Evolutionary conservation across 768 basidiomycete genomes (phyloP).

Genomic region (Boletus edulis): DNA sequence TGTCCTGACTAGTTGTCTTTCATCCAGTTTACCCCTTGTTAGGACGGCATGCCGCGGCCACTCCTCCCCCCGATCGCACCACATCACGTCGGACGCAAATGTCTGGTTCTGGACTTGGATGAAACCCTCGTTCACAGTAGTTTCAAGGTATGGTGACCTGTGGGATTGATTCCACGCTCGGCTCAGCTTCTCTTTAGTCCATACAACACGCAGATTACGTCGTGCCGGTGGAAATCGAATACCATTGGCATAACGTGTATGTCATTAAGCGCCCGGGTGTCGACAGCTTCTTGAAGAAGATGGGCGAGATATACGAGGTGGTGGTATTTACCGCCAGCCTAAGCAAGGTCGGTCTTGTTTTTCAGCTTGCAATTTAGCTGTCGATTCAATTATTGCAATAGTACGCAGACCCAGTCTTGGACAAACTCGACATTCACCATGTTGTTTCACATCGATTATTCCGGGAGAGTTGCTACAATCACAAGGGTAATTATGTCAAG

Average conservation of each 20-base stretch:
- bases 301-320: slow-evolving; percentile 98
- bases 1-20: background rate
- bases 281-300: slow-evolving; percentile 93
- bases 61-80: slow-evolving; percentile 82
- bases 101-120: slow-evolving; percentile 93
- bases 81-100: slow-evolving; percentile 86
- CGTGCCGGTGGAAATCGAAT: slow-evolving; percentile 98
- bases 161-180: background rate
- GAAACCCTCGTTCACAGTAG: slow-evolving; percentile 97
- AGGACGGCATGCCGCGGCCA: slow-evolving; percentile 88
- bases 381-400: slow-evolving; percentile 32
- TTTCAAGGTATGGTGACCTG: slow-evolving; percentile 73
- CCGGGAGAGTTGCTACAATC: slow-evolving; percentile 98
- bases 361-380: background rate
- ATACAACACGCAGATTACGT: slow-evolving; percentile 96
- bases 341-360: slow-evolving; percentile 71
- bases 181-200: slow-evolving; percentile 50
- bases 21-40: slow-evolving; percentile 4
- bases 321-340: slow-evolving; percentile 98
- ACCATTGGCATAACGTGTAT: slow-evolving; percentile 97
- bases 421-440: slow-evolving; percentile 90
- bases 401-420: slow-evolving; percentile 98
- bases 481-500: slow-evolving; percentile 99
- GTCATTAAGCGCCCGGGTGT: slow-evolving; percentile 99
- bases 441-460: slow-evolving; percentile 94